A percentile compares a stretch with the other conserved stretches of the same genome.
phyloP scores from a whole-genome alignment of 2,329 filamentous ascomycete genomes.

The Corinectria fuckeliana region DNA sequence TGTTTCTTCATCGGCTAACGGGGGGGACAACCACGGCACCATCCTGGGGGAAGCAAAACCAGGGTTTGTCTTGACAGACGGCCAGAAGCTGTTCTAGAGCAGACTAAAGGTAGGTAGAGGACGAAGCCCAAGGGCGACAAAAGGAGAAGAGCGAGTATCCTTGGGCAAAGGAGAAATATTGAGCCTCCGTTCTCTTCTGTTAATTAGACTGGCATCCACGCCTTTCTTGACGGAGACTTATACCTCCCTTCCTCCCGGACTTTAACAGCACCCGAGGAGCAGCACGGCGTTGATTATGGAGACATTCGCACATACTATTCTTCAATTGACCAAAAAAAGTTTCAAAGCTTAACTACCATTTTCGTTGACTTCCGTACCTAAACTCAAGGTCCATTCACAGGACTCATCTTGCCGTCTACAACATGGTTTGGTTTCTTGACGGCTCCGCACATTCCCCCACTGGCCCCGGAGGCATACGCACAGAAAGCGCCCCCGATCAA shows the following conservation, averaged over 20 bases:
- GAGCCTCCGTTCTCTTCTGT: constrained; percentile 23
- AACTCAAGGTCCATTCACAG: background rate
- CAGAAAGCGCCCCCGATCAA: background rate
- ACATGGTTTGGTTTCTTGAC: too few species aligned
- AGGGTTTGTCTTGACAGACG: constrained; percentile 20
- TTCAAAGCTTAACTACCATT: constrained; percentile 10
- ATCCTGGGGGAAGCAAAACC: constrained; percentile 11
- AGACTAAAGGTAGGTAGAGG: constrained; percentile 14
- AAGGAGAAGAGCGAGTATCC: constrained; percentile 22
- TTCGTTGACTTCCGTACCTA: background rate
- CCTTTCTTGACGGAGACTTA: constrained; percentile 30
- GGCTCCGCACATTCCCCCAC: background rate
- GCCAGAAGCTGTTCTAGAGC: constrained; percentile 14
- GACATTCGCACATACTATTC: constrained; percentile 25
- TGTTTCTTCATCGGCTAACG: constrained; percentile 21
- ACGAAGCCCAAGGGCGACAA: constrained; percentile 18
- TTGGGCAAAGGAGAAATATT: constrained; percentile 29
- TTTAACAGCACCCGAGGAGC: constrained; percentile 36
- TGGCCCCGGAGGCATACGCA: background rate
- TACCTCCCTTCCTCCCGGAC: constrained; percentile 26
- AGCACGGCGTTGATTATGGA: constrained; percentile 31
- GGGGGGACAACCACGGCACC: constrained; percentile 23
- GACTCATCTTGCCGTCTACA: too few species aligned
- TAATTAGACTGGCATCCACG: constrained; percentile 28
- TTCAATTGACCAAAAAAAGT: constrained; percentile 26